phyloP scores from a whole-genome alignment of 768 basidiomycete genomes.

The Lentinula sp. region DNA sequence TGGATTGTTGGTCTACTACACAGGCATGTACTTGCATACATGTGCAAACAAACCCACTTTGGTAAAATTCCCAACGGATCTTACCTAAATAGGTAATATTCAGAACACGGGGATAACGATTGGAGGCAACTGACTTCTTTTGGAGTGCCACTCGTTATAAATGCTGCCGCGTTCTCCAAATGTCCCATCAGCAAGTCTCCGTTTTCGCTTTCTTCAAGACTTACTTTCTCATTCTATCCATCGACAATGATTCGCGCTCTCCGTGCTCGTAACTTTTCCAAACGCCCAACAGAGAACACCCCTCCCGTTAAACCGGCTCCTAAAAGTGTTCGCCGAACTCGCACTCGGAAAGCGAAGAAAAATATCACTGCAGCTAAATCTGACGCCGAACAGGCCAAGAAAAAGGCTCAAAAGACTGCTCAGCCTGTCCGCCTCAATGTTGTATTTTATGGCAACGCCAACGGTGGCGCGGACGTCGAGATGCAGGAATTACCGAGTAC shows the following conservation, averaged over 20 bases:
- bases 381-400: slow-evolving; percentile 4
- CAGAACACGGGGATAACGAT: background rate
- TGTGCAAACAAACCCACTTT: background rate
- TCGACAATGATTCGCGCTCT: background rate
- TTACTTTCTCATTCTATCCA: background rate
- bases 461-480: slow-evolving; percentile 12
- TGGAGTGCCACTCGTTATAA: background rate
- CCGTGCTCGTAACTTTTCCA: slow-evolving; percentile 5
- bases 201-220: background rate
- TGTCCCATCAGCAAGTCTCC: background rate
- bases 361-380: background rate
- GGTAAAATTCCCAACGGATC: background rate
- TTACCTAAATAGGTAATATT: background rate
- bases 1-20: background rate
- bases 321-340: background rate
- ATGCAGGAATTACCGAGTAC: slow-evolving; percentile 12
- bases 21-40: background rate
- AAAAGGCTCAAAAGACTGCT: background rate
- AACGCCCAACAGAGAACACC: slow-evolving; percentile 3
- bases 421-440: slow-evolving; percentile 6
- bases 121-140: background rate
- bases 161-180: background rate
- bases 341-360: background rate
- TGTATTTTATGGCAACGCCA: background rate
- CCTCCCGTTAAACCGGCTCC: background rate